Conservation (phyloP, 2,329 filamentous ascomycete genomes). For the Trichoderma pleuroti region DNA sequence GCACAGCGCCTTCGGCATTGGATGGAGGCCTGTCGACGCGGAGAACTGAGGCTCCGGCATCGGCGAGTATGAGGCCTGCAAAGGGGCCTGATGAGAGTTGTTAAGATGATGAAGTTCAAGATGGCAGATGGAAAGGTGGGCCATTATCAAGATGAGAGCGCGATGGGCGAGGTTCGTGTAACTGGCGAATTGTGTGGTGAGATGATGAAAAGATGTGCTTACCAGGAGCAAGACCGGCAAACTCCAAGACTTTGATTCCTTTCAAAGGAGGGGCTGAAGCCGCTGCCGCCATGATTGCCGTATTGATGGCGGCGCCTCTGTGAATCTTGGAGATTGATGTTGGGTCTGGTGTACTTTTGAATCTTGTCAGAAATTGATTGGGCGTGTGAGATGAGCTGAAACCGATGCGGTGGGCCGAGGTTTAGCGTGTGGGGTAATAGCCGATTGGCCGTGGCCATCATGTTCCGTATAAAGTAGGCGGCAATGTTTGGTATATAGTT, state of each 20-base stretch:
- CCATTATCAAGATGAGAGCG: not conserved
- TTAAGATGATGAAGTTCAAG: not conserved
- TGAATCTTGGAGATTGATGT: not conserved
- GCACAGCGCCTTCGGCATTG: constrained; percentile 40
- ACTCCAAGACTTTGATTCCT: constrained; percentile 56
- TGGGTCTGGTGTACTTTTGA: not conserved
- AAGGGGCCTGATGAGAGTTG: constrained; percentile 63
- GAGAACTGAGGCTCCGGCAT: constrained; percentile 83
- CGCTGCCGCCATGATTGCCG: not conserved
- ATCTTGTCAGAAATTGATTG: not conserved
- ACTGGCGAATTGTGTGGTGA: not conserved
- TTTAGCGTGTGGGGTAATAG: constrained; percentile 15
- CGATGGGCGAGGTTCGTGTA: not conserved
- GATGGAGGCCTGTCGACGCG: constrained; percentile 70
- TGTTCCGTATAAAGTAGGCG: not conserved
- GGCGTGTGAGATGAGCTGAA: not conserved
- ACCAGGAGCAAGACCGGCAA: constrained; percentile 63
- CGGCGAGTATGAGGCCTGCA: constrained; percentile 81
- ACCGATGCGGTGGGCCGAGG: constrained; percentile 10
- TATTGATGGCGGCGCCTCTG: not conserved
- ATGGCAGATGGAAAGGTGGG: not conserved
- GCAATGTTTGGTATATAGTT: not conserved
- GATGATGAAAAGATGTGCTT: constrained; percentile 2
- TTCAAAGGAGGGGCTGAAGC: constrained; percentile 36
- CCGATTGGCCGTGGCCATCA: not conserved